A percentile compares a stretch with the other conserved stretches of the same genome.
These are phyloP conservation scores for Rubia occidens DNA, from an alignment of 305 asterid genomes.

Conservation along the genomic window DNA sequence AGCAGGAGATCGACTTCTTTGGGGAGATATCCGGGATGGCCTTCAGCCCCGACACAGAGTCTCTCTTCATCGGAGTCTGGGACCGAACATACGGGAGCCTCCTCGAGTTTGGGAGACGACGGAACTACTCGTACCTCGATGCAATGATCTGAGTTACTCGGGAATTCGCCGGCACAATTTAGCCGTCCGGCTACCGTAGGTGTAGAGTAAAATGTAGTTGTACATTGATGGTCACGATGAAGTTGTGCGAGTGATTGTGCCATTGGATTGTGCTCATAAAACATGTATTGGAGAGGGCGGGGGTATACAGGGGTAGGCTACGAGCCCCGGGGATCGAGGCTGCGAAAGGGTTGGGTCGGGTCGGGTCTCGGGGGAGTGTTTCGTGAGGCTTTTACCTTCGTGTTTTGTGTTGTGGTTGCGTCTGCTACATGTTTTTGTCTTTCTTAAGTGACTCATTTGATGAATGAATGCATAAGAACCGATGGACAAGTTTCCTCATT, in stretches of 20 bases:
- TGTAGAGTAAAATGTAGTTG: constrained; percentile 17
- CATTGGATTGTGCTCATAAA: constrained; percentile 6
- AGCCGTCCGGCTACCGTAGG: background rate
- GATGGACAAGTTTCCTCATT: too few relatives aligned
- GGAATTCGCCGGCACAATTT: constrained; percentile 11
- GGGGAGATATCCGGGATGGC: constrained; percentile 75
- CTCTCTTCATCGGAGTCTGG: constrained; percentile 69
- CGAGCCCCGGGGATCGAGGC: too few relatives aligned
- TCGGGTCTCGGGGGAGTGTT: background rate
- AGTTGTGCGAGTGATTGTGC: constrained; percentile 15
- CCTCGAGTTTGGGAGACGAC: constrained; percentile 49
- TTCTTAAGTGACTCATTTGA: background rate
- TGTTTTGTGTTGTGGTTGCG: background rate
- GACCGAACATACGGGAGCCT: constrained; percentile 66
- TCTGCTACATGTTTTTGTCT: background rate
- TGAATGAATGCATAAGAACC: background rate
- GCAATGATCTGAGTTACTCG: constrained; percentile 26
- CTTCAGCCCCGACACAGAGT: constrained; percentile 62
- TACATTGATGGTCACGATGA: constrained; percentile 14
- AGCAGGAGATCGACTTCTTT: constrained; percentile 75
- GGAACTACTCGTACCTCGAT: constrained; percentile 57
- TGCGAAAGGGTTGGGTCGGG: too few relatives aligned
- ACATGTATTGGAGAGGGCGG: constrained; percentile 14
- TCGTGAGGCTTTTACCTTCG: background rate
- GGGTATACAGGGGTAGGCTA: constrained; percentile 16